Evolutionary conservation across 805 yeast species (phyloP).

Genomic region (Teunomyces gatunensis): DNA sequence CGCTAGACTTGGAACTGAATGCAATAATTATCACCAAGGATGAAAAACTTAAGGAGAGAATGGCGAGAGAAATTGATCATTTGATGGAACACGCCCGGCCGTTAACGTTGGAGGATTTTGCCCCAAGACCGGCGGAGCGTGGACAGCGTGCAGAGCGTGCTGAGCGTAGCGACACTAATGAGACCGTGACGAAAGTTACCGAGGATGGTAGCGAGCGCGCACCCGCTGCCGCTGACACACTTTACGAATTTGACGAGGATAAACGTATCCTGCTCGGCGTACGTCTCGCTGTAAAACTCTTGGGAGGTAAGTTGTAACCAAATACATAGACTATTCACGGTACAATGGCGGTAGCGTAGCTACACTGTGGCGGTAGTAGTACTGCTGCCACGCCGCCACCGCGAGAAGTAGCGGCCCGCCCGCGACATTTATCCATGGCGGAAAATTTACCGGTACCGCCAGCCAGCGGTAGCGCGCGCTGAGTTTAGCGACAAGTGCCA

Average conservation of each 20-base stretch:
- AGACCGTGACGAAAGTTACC: slow-evolving; percentile 3
- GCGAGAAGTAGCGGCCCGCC: not conserved
- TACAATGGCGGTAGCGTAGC: not conserved
- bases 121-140: slow-evolving; percentile 21
- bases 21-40: slow-evolving; percentile 76
- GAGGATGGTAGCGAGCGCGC: slow-evolving; percentile 4
- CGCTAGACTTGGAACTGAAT: slow-evolving; percentile 84
- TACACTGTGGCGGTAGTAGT: not conserved
- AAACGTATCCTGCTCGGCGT: slow-evolving; percentile 64
- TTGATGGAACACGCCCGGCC: slow-evolving; percentile 51
- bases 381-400: not conserved
- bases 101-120: slow-evolving; percentile 60
- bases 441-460: slow-evolving; percentile 19
- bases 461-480: slow-evolving; percentile 13
- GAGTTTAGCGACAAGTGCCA: slow-evolving; percentile 9
- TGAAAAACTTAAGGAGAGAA: slow-evolving; percentile 49
- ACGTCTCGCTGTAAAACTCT: slow-evolving; percentile 58
- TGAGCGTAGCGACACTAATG: slow-evolving; percentile 1
- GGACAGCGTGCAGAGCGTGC: too few relatives aligned
- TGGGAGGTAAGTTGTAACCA: slow-evolving; percentile 53
- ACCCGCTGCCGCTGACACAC: slow-evolving; percentile 4
- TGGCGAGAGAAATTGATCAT: slow-evolving; percentile 64
- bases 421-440: slow-evolving; percentile 12
- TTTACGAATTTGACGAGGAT: slow-evolving; percentile 47
- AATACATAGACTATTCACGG: not conserved